Percentiles rank a stretch among this genome's conserved stretches.
Conservation (phyloP, 2,329 filamentous ascomycete species). For the Claviceps sp. region DNA sequence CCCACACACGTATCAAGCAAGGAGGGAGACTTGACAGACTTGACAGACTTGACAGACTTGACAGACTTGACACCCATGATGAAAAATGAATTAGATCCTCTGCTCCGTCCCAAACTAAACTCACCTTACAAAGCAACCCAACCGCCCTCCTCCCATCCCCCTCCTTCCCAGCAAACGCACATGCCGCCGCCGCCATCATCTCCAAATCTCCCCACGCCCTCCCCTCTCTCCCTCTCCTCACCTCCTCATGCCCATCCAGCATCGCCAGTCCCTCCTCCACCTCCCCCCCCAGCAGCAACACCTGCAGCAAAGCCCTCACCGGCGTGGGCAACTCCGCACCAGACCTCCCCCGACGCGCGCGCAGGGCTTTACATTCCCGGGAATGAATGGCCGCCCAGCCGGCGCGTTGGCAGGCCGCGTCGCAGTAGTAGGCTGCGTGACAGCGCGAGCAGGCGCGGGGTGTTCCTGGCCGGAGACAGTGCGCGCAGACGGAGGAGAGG, state of each 20-base stretch:
- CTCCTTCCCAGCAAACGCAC: conserved; percentile 28
- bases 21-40: too few species aligned
- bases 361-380: conserved; percentile 38
- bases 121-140: conserved; percentile 41
- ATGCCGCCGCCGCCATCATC: conserved; percentile 31
- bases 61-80: too few species aligned
- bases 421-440: conserved; percentile 41
- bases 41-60: too few species aligned
- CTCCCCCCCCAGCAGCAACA: conserved; percentile 31
- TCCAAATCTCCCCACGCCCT: conserved; percentile 37
- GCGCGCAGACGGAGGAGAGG: conserved; percentile 31
- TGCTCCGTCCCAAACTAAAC: background rate
- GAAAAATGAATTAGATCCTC: too few species aligned
- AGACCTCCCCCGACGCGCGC: conserved; percentile 10
- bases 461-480: conserved; percentile 28
- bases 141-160: conserved; percentile 26
- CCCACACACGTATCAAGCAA: too few species aligned
- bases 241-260: conserved; percentile 32
- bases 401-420: conserved; percentile 35
- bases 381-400: conserved; percentile 41
- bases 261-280: conserved; percentile 19
- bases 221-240: conserved; percentile 20
- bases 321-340: conserved; percentile 35
- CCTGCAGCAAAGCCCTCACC: conserved; percentile 38
- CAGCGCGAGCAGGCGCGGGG: conserved; percentile 38